These are phyloP conservation scores for Calonectria fujianensis DNA, from an alignment of 2,329 filamentous ascomycete genomes.

Conservation along the genomic window DNA sequence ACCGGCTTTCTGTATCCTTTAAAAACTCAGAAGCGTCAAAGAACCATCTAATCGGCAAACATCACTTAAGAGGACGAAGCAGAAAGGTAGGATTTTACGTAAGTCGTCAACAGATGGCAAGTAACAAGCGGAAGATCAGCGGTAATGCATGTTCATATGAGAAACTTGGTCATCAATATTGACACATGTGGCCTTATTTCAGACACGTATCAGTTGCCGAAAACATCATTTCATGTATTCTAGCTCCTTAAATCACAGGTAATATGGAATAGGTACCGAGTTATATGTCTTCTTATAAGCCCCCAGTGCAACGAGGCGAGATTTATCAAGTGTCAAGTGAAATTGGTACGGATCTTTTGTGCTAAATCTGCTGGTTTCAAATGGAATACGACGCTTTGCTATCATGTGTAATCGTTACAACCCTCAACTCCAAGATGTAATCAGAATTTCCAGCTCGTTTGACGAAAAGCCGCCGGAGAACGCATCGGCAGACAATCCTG, in stretches of 20 bases:
- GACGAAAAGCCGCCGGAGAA: constrained; percentile 50
- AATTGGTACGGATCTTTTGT: neutral
- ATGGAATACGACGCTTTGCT: constrained; percentile 8
- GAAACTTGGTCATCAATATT: neutral
- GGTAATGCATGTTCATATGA: neutral
- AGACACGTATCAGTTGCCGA: neutral
- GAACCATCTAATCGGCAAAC: neutral
- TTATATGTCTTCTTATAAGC: neutral
- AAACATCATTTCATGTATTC: neutral
- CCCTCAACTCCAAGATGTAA: constrained; percentile 31
- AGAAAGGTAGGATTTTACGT: neutral
- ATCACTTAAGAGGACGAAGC: neutral
- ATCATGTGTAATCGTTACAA: constrained; percentile 1
- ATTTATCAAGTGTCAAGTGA: neutral
- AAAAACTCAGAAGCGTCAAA: neutral
- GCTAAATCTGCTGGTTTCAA: neutral
- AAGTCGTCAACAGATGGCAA: neutral
- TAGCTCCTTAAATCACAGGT: neutral
- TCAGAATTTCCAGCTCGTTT: constrained; percentile 46
- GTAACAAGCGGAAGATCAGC: neutral
- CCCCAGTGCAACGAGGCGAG: neutral
- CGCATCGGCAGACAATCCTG: constrained; percentile 44
- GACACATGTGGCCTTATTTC: neutral
- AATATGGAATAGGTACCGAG: neutral
- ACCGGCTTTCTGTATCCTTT: too few species aligned